Base-by-base conservation (phyloP, 2,329 filamentous ascomycete species). In the Bisporella sp. region DNA sequence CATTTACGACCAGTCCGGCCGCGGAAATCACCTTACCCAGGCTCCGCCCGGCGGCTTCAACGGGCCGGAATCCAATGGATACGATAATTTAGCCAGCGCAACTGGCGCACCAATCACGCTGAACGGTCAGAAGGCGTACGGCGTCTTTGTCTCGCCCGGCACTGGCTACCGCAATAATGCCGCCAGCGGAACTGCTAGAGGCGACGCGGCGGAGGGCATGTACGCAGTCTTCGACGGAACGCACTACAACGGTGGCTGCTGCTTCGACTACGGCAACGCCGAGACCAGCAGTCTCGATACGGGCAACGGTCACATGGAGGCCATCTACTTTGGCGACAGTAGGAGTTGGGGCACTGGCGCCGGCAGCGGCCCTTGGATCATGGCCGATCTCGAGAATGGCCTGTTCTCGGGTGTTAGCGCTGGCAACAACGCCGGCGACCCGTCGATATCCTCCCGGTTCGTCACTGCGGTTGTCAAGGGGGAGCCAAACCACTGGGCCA, bases 341-440 rank as follows among this genome's bases (percentile, higher is more conserved):
- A 79, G 70, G 0, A 52, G 52, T 56, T 83, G 78, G 77, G 81
- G 81, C 13, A 65, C 64, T 6, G 82, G 82, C 6, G 50, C 76
- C 4, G 81, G 81, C 42, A 72, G 57, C 41, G 81, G 82, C 0
- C 82, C 82, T 0, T 85, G 82, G 82, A 62, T 85, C 57, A 84
- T 85, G 80, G 82, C 81, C 0, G 82, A 86, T 64, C 73, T 86
- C 0, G 82, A 86, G 62, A 84, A 85, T 54, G 78, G 79, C 4
- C 67, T 86, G 2, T 85, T 84, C 68, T 81, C 81, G 0, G 81
- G 81, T 11, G 7, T 47, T 1, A 71, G 62, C 51, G 30, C 70
- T 2, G 62, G 59, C 1, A 64, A 74, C 48, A 84, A 84, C 61
- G 45, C 71, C 1, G 72, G 51, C 1, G 71, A 82, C 56, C 78